Conservation (phyloP, 352 stramenopile genomes). For the Pilasporangium apinafurcum region DNA sequence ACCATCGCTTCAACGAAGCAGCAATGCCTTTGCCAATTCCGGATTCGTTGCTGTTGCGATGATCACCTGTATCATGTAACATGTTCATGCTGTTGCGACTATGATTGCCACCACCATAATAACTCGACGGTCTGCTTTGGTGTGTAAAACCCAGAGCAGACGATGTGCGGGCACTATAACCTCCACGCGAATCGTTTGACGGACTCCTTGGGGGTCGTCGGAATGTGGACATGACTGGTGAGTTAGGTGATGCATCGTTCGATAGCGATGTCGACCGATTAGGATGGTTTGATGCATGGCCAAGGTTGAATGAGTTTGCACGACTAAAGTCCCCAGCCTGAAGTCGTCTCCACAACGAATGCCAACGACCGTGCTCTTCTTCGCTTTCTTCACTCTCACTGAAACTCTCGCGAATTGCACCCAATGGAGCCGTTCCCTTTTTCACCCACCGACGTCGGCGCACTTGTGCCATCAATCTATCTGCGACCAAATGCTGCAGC, state of each 20-base stretch:
- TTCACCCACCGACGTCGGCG: conserved; percentile 74
- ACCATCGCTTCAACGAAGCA: conserved; percentile 67
- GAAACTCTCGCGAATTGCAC: conserved; percentile 28
- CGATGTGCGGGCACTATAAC: conserved; percentile 1
- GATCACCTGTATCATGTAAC: conserved; percentile 1
- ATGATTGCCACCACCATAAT: conserved; percentile 1
- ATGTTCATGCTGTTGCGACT: conserved; percentile 5
- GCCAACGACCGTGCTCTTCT: conserved; percentile 55
- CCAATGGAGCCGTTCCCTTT: conserved; percentile 37
- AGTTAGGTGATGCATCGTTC: conserved; percentile 53
- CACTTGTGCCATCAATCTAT: conserved; percentile 80
- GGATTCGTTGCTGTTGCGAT: conserved; percentile 40
- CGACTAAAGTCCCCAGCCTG: conserved; percentile 60
- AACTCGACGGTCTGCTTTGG: conserved; percentile 1
- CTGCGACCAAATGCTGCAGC: conserved; percentile 80
- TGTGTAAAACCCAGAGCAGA: conserved; percentile 10
- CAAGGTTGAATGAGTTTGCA: conserved; percentile 56
- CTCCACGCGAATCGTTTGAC: conserved; percentile 13
- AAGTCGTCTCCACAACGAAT: conserved; percentile 66
- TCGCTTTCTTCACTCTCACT: conserved; percentile 64
- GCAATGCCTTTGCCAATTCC: conserved; percentile 36
- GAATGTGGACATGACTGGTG: conserved; percentile 49
- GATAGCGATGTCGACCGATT: conserved; percentile 29
- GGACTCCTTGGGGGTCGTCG: conserved; percentile 41
- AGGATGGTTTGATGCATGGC: conserved; percentile 17